Base-by-base conservation (phyloP, 805 yeast genomes). In the Candida sakaeoensis region DNA sequence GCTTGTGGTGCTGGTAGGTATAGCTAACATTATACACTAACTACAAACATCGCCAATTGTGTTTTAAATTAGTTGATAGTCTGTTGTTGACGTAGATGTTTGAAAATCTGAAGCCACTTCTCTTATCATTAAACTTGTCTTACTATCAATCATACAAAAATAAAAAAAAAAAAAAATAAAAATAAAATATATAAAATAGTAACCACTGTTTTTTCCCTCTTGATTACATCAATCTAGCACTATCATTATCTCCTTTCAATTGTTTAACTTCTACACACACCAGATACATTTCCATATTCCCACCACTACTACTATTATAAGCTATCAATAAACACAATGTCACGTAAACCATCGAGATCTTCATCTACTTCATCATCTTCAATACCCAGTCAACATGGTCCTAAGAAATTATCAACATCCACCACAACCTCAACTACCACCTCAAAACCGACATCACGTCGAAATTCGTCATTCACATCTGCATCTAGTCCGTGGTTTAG, bases 401-500 rank as follows among this genome's bases (percentile, higher is more conserved):
- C n/a, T n/a, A n/a, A n/a, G n/a, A 2, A 27, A 30, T 5, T 34
- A 36, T 8, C 39, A 40, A 18, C 40, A 42, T 14, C 42, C 41
- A 12, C 46, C 42, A 23, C 51, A 41, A n/a, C 28, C 5, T 5
- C 28, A 25, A 25, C 28, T 10, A 25, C 28, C 5, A 10, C 28
- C 9, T 25, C 28, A 25, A 25, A 5, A 5, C n/a, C n/a, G 9
- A 5, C 32, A 28, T 13, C 32, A 29, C 43, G 55, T 40, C 43
- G 61, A 26, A 43, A 45, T 24, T 53, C 61, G 10, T 58, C 61
- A 12, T 58, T 63, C 39, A 46, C 59, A 12, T 61, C 73, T 1
- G 47, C 69, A 1, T 65, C 74, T 8, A 73, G 80, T 0, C 80
- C 80, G 1, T 70, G 75, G 66, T 72, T 74, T 22, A 63, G 82